Evolutionary conservation across 768 basidiomycete genomes (phyloP), one percentile per base, ranked within the genome.

Genomic region (Nidularia pulvinata): DNA sequence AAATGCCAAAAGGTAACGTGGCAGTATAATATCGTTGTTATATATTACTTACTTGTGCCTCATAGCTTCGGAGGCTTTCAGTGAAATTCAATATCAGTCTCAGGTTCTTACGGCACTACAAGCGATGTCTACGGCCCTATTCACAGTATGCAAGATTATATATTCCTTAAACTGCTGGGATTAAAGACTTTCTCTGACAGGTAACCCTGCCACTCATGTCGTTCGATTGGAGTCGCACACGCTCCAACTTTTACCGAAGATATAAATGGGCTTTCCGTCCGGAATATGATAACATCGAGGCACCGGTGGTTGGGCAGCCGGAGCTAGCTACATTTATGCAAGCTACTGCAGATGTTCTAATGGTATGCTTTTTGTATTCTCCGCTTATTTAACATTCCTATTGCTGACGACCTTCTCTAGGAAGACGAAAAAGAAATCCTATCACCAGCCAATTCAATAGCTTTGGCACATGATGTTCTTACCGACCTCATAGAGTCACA

Each of bases 231-330:
- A 70, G 74, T 48, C 80, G 79, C 16, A 76, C 80, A 58, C 69
- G 76, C 22, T 76, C 84, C 44, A 86, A 84, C 59, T 85, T 86
- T 61, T 64, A 75, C 37, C 77, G 84, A 11, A 79, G 91, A 35
- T 90, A 90, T 60, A 93, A 93, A 61, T 93, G 91, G 91, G 85
- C 88, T 0, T 90, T 85, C 57, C 65, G 72, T 22, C 68, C 77
- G 0, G 81, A 82, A 48, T 89, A 89, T 58, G 80, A 83, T 5
- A 69, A 72, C n/a, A 71, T 80, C 7, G 66, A 73, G 6, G 67
- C 65, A 0, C 68, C 73, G 3, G 74, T 77, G 0, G 62, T 85
- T n/a, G 79, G 74, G 0, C 73, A 80, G n/a, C 88, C 88, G 0
- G 75, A 81, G 45, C 71, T 86, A n/a, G 59, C 72, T 11, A 59